Base-by-base conservation (phyloP, 495 filamentous ascomycete species). In the Amorphotheca resinae region DNA sequence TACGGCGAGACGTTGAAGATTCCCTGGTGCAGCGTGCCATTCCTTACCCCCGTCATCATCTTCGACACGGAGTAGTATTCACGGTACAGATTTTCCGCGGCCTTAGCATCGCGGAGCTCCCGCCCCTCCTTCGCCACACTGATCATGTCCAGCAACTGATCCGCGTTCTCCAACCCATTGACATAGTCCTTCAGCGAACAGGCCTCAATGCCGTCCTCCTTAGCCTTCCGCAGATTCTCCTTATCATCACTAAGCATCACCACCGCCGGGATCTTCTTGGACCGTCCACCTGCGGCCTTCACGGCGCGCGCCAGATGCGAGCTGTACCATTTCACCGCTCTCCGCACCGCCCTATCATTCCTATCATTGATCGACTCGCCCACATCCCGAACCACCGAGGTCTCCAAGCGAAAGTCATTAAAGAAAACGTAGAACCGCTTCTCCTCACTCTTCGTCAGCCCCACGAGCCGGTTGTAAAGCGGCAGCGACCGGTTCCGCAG, bases 361-460 rank as follows among this genome's bases (percentile, higher is more conserved):
- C 91, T 75, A 59, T 98, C 91, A 55, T 98, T 98, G 62, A 96
- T 93, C 4, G 78, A 80, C 64, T 98, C 91, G 17, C 83, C 81
- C 17, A 64, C 67, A 20, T 76, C 69, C 52, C 91, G 71, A 14
- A 71, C 62, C 38, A 95, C 73, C 56, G 95, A 79, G 6, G 91
- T 98, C 63, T 98, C 91, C 32, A 82, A 67, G 31, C 91, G 77
- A 56, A 98, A 98, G 45, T 98, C 91, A 61, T 98, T 98, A 71
- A 96, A 96, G 63, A 98, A 98, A 34, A 98, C 83, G 59, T 95
- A 96, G 57, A 93, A 96, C 11, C 88, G 77, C 64, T 96, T 96
- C 26, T 93, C 87, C 54, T 93, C 84, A 52, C 87, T 94, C 59
- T 84, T 93, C 22, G 87, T 93, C 53, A 98, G 65, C 15, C 78